These are phyloP conservation scores for Cyanidiococcus yangmingshanensis DNA, from an alignment of 23 red algal species.

Conservation along the genomic window DNA sequence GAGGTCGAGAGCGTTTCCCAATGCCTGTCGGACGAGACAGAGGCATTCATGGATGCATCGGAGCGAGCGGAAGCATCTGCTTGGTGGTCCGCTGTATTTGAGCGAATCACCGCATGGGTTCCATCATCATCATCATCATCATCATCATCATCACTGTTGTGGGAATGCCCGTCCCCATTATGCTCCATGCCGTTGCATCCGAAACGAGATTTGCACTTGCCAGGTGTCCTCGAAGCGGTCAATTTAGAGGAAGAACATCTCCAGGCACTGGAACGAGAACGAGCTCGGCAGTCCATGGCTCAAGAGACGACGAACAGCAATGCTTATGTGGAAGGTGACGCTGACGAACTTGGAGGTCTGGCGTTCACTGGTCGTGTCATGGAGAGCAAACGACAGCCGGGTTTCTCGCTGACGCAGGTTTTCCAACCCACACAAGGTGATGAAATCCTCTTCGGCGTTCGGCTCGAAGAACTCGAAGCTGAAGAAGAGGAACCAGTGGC, in stretches of 20 bases:
- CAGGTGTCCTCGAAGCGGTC: neutral
- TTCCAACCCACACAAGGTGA: neutral
- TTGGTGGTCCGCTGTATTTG: neutral
- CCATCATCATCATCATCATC: too few relatives aligned
- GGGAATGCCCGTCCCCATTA: too few relatives aligned
- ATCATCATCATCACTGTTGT: too few relatives aligned
- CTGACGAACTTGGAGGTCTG: neutral
- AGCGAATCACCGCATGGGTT: neutral
- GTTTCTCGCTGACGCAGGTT: neutral
- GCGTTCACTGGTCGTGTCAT: constrained; percentile 5
- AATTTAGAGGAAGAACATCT: neutral
- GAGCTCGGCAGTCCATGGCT: neutral
- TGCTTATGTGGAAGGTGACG: neutral
- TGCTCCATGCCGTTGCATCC: too few relatives aligned
- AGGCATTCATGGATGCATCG: too few relatives aligned
- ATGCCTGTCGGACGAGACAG: too few relatives aligned
- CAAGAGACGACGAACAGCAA: neutral
- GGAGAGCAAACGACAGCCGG: constrained; percentile 6
- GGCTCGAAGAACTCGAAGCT: neutral
- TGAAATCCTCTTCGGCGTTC: constrained; percentile 1
- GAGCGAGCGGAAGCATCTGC: neutral
- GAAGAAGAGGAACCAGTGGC: neutral
- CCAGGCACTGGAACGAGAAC: neutral
- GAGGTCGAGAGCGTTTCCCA: too few relatives aligned
- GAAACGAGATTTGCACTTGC: too few relatives aligned